Base-by-base conservation (phyloP, 495 filamentous ascomycete genomes). In the Xylaria intraflava region DNA sequence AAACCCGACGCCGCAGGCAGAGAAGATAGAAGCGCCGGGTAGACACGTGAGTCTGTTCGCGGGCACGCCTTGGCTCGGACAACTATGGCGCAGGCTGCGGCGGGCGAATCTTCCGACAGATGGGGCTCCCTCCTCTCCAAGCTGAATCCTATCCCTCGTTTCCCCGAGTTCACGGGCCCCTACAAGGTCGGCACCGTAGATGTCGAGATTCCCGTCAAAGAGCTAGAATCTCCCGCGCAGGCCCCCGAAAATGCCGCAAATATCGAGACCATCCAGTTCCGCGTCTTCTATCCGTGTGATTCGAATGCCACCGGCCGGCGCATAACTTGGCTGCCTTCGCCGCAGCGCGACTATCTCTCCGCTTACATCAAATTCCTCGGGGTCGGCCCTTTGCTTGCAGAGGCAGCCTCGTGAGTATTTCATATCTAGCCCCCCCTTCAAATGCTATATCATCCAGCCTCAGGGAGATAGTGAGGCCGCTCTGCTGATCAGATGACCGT, bases 121-220 rank as follows among this genome's bases (percentile, higher is more conserved):
- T 64, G 58, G 61, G 44, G 47, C 31, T 55, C 61, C 2, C 31
- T 66, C 35, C 58, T 80, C 26, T 70, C 70, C 6, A 62, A 64
- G 17, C 56, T 79, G 38, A 80, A 73, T 53, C 79, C 78, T 0
- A 65, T 86, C 12, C 86, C 85, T 3, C 58, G 71, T 2, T 89
- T 92, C 54, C 82, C 85, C 3, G 65, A 75, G 0, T 89, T 88
- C 61, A 78, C 83, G 0, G 88, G 88, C 0, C 85, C 84, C 0
- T 83, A 88, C 68, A 73, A 78, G 43, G 87, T 91, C 36, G 88
- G 88, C 51, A 83, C 85, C 3, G 69, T 83, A 42, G 88, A 90
- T 57, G 70, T 89, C 50, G 88, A 92, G 68, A 77, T 91, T 26
- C 83, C 87, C 39, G 73, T 82, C 19, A 62, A 76, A 3, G 76